Evolutionary conservation across 2,329 filamentous ascomycete genomes (phyloP).

Genomic region (Arthroderma sp.): DNA sequence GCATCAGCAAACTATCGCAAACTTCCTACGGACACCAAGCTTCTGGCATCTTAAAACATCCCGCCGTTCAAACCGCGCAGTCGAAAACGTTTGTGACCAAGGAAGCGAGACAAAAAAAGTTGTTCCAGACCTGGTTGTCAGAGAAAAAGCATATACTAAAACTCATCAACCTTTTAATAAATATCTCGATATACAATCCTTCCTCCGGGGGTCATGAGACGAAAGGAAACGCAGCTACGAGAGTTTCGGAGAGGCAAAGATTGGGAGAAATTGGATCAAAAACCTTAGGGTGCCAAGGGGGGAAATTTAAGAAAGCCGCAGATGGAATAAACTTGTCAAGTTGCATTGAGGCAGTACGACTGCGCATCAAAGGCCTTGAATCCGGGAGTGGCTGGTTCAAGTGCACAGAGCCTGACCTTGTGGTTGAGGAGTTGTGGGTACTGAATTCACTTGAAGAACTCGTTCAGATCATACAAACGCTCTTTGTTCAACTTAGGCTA

Average conservation of each 20-base stretch:
- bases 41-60: constrained; percentile 22
- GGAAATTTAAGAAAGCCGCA: not conserved
- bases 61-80: constrained; percentile 16
- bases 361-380: constrained; percentile 22
- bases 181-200: constrained; percentile 18
- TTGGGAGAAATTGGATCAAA: too few species aligned
- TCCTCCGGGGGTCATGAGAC: constrained; percentile 10
- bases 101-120: constrained; percentile 50
- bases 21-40: constrained; percentile 12
- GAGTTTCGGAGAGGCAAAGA: too few species aligned
- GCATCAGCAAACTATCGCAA: constrained; percentile 8
- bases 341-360: constrained; percentile 24
- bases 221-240: too few species aligned
- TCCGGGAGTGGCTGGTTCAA: constrained; percentile 33
- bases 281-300: not conserved
- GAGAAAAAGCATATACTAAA: constrained; percentile 58
- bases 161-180: constrained; percentile 40
- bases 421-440: constrained; percentile 50
- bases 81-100: constrained; percentile 45
- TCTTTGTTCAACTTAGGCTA: constrained; percentile 57
- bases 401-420: constrained; percentile 34
- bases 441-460: constrained; percentile 55
- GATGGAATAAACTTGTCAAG: constrained; percentile 16
- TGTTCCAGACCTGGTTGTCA: constrained; percentile 57
- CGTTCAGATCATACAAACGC: constrained; percentile 57